Conservation (phyloP, 257 asterid genomes). For the Nyctanthes arbortristis region DNA sequence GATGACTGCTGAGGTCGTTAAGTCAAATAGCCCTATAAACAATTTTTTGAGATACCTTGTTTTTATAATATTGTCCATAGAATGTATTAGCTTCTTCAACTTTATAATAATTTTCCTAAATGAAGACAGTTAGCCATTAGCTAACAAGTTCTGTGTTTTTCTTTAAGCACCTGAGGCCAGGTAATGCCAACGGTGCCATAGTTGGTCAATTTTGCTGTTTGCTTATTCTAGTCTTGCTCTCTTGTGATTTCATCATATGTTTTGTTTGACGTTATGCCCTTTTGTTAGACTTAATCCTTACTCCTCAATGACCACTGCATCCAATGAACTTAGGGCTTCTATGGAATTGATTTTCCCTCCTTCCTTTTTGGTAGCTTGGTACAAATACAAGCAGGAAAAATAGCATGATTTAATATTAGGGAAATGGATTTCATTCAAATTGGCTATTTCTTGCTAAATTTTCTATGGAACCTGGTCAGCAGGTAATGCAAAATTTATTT, state of each 20-base stretch:
- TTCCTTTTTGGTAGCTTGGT: neutral
- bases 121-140: neutral
- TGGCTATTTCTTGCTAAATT: neutral
- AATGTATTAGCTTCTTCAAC: neutral
- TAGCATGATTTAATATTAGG: neutral
- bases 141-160: neutral
- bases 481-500: neutral
- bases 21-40: neutral
- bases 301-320: neutral
- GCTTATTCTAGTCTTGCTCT: neutral
- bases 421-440: conserved; percentile 5
- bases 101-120: neutral
- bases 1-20: neutral
- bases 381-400: neutral
- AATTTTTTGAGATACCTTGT: neutral
- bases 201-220: neutral
- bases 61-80: neutral
- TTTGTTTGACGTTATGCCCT: neutral
- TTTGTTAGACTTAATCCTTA: neutral
- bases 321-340: neutral
- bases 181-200: neutral
- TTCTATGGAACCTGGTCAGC: neutral
- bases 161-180: neutral
- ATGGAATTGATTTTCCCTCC: no score
- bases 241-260: neutral